These are phyloP conservation scores for Cercospora beticola DNA, from an alignment of 2,329 filamentous ascomycete species.

Conservation along the genomic window DNA sequence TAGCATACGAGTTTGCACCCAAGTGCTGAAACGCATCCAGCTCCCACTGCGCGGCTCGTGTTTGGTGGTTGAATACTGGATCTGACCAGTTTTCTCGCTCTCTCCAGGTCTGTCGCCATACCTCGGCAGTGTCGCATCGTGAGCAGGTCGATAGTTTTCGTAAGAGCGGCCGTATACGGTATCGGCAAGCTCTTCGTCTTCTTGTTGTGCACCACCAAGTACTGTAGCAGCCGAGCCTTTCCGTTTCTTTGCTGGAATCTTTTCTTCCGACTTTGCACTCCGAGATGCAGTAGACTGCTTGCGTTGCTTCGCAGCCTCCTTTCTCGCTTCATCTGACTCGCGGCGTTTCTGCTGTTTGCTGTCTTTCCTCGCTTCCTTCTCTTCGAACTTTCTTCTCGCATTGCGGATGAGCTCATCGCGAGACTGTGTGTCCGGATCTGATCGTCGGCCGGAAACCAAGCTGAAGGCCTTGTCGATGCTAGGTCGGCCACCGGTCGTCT, in stretches of 20 bases:
- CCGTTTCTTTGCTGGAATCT: slow-evolving; percentile 27
- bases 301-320: slow-evolving; percentile 43
- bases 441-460: slow-evolving; percentile 42
- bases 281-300: slow-evolving; percentile 44
- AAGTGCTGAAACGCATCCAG: slow-evolving; percentile 58
- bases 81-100: slow-evolving; percentile 29
- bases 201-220: slow-evolving; percentile 20
- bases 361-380: slow-evolving; percentile 59
- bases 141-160: slow-evolving; percentile 30
- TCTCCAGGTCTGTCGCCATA: slow-evolving; percentile 28
- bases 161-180: slow-evolving; percentile 22
- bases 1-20: slow-evolving; percentile 57
- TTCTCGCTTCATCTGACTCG: slow-evolving; percentile 46
- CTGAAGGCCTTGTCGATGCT: slow-evolving; percentile 58
- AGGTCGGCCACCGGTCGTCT: slow-evolving; percentile 48
- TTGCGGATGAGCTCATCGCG: slow-evolving; percentile 58
- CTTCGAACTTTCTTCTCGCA: slow-evolving; percentile 57
- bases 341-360: slow-evolving; percentile 51
- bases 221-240: slow-evolving; percentile 21
- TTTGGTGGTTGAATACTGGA: slow-evolving; percentile 8
- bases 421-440: slow-evolving; percentile 53
- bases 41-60: slow-evolving; percentile 27
- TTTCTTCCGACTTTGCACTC: slow-evolving; percentile 24
- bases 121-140: slow-evolving; percentile 28
- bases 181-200: slow-evolving; percentile 14